Evolutionary conservation across 805 yeast species (phyloP), one percentile per base, ranked within the genome.

Genomic region (Wickerhamomyces bisporus): DNA sequence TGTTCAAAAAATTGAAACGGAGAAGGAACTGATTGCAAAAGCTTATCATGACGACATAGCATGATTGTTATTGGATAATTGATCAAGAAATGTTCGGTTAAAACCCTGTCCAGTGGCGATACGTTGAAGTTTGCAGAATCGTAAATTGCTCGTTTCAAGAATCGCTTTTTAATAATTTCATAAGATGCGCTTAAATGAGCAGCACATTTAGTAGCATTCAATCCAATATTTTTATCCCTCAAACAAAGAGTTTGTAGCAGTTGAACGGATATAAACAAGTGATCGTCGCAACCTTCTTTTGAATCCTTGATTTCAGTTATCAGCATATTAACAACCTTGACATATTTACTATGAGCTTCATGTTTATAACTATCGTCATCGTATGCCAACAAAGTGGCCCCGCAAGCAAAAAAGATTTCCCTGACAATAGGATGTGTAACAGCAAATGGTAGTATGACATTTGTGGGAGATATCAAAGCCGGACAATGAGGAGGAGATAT

Each of bases 181-280:
- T 52, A 53, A 1, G 57, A 42, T 3, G 57, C 55, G 14, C 48
- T 40, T 5, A 53, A 27, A 35, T 53, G 58, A 2, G 52, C 55
- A 5, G 55, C 52, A 30, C 48, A 41, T 26, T 50, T 46, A 6
- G 58, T 50, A 7, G 52, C 54, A 30, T 50, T 53, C 7, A 50
- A 35, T 0, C 57, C 58, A 4, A 52, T 33, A 3, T 52, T 49
- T 36, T 52, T 53, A 34, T 52, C 55, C 12, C 58, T 37, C 2
- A 53, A 44, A 32, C 57, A 53, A 1, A 53, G 40, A 2, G 55
- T 50, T 34, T 53, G 58, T 16, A 53, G 35, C 1, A 50, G 36
- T 25, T 53, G 58, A 5, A 48, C 57, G 23, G 50, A 37, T 17
- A 53, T 47, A 38, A 53, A 53, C 14, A 52, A 36, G 31, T 47